Base-by-base conservation (phyloP, 2,329 filamentous ascomycete species). In the Ophiostoma sp. region DNA sequence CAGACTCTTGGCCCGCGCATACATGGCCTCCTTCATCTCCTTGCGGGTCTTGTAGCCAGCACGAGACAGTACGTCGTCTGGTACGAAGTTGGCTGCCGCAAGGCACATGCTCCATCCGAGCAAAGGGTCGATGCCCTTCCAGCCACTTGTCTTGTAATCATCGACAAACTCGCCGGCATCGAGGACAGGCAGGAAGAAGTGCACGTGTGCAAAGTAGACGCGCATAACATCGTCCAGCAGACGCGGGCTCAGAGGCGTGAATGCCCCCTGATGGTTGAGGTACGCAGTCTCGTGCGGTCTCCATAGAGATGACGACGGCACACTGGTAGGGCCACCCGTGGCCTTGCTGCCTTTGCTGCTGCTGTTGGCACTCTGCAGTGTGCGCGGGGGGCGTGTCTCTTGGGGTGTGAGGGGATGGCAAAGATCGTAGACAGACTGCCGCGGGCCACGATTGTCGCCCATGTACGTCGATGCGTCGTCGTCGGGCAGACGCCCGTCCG, bases 1-100 rank as follows among this genome's bases (percentile, higher is more conserved):
- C 0, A 75, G 66, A 5, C 69, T 67, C 73, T 75, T 38, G 47
- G 62, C 66, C 1, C 66, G 66, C 40, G 76, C 73, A 64, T 76
- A 78, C 71, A 79, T 77, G 11, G 73, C 73, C 49, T 74, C 73
- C 68, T 79, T 80, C 72, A 79, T 75, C 12, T 72, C 74, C 66
- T 77, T 79, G 9, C 74, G 73, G 1, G 75, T 76, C 3, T 70
- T 64, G 66, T 75, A 77, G 5, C 64, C 55, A 2, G 66, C 67
- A 5, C 47, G 62, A 2, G 64, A 41, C 11, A 70, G 42, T 1
- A 68, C 52, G 4, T 66, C 45, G 45, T 64, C 58, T 27, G 44
- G 38, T 6, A 68, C 66, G 27, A 68, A 68, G 66, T 74, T 75
- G 70, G 74, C 72, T 5, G 76, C 71, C 4, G 73, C 74, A 7